These are phyloP conservation scores for Hypoxylon subgilvum DNA, from an alignment of 495 filamentous ascomycete genomes.

Conservation along the genomic window DNA sequence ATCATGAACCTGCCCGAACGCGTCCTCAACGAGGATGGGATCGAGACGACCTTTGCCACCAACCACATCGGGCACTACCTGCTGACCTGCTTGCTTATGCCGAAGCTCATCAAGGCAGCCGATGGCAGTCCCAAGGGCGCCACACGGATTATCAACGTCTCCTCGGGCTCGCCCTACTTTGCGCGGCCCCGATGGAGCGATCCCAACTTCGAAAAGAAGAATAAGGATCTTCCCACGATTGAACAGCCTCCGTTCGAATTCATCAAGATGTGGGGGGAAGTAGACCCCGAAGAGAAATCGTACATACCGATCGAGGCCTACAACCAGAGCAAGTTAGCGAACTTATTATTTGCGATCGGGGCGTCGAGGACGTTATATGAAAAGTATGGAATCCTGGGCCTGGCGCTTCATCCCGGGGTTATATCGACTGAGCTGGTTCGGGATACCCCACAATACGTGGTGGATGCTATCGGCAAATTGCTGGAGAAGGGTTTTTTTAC, in stretches of 20 bases:
- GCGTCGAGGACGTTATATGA: slow-evolving; percentile 45
- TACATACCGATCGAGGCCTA: slow-evolving; percentile 56
- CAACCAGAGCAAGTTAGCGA: slow-evolving; percentile 60
- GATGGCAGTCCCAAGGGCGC: slow-evolving; percentile 43
- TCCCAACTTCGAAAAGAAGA: slow-evolving; percentile 49
- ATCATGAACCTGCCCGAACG: slow-evolving; percentile 44
- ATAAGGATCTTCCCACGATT: slow-evolving; percentile 46
- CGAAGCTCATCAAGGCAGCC: slow-evolving; percentile 50
- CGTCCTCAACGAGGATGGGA: slow-evolving; percentile 43
- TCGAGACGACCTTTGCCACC: slow-evolving; percentile 64
- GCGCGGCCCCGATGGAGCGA: slow-evolving; percentile 51
- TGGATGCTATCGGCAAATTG: slow-evolving; percentile 17
- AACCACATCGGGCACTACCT: slow-evolving; percentile 66
- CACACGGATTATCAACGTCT: slow-evolving; percentile 54
- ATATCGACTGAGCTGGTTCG: slow-evolving; percentile 42
- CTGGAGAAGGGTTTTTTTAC: slow-evolving; percentile 5
- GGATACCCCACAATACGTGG: slow-evolving; percentile 25
- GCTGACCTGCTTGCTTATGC: slow-evolving; percentile 57
- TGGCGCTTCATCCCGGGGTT: slow-evolving; percentile 54
- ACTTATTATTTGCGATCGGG: slow-evolving; percentile 54
- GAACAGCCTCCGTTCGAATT: slow-evolving; percentile 47
- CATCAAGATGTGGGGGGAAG: slow-evolving; percentile 40
- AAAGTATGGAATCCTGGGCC: slow-evolving; percentile 42
- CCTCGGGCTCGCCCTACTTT: slow-evolving; percentile 40
- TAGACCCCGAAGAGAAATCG: slow-evolving; percentile 35